Percentiles rank a stretch among this genome's conserved stretches.
phyloP scores from a whole-genome alignment of 169 alveolate genomes.

The Perkinsus chesapeaki region DNA sequence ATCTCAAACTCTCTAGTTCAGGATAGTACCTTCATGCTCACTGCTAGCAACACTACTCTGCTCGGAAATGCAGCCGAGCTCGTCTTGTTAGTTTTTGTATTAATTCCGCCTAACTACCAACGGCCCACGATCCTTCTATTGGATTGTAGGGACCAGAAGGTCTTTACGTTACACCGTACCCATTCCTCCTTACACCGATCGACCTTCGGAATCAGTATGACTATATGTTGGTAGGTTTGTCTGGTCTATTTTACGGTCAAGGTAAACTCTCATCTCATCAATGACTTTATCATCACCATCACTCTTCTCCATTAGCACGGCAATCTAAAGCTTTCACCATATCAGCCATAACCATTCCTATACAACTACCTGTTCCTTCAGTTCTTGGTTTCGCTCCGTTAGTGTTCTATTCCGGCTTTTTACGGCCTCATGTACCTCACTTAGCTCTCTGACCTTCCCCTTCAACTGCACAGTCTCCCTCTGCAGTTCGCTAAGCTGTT shows the following conservation, averaged over 20 bases:
- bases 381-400: not conserved
- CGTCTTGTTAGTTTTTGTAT: too few species aligned
- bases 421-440: not conserved
- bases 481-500: not conserved
- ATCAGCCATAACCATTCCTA: not conserved
- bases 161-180: too few species aligned
- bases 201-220: not conserved
- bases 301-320: not conserved
- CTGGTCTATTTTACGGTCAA: not conserved
- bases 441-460: not conserved
- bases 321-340: not conserved
- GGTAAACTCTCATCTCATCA: not conserved
- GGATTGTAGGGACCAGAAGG: too few species aligned
- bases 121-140: too few species aligned
- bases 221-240: not conserved
- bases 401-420: not conserved
- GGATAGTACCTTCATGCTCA: not conserved
- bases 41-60: too few species aligned
- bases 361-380: not conserved
- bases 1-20: not conserved
- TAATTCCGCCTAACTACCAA: too few species aligned
- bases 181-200: not conserved
- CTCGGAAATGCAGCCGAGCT: too few species aligned
- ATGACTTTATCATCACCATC: not conserved
- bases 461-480: not conserved